Conservation (phyloP, 2,329 filamentous ascomycete species). For the Xylariomycetidae sp. region DNA sequence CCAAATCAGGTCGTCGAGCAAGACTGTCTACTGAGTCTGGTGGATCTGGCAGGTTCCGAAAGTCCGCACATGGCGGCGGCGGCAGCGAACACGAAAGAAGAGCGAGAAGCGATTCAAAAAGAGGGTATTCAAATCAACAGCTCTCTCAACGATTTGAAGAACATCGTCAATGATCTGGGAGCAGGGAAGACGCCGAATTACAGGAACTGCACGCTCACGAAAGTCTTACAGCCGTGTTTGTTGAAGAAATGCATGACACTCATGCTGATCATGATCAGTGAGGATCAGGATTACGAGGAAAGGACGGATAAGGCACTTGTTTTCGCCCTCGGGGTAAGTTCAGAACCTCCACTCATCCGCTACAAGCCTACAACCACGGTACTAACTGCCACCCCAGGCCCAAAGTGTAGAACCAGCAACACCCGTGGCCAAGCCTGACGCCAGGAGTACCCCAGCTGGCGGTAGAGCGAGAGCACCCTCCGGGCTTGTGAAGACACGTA, state of each 20-base stretch:
- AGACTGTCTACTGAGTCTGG: no score
- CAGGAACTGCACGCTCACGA: conserved; percentile 13
- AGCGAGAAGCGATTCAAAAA: neutral
- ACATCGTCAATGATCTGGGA: neutral
- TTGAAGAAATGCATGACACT: conserved; percentile 18
- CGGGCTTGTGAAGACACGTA: no score
- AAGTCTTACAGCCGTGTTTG: conserved; percentile 17
- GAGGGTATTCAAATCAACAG: neutral
- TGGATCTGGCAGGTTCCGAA: conserved; percentile 2
- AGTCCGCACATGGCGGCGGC: no score
- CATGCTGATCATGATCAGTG: conserved; percentile 24
- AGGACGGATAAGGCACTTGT: conserved; percentile 3
- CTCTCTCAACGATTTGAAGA: neutral
- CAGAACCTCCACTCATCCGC: no score
- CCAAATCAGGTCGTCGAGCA: no score
- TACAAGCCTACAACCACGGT: no score
- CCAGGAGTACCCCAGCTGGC: no score
- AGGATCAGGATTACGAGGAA: conserved; percentile 7
- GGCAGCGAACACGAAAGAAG: neutral
- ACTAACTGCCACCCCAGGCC: no score
- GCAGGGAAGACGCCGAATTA: neutral
- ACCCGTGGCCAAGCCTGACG: no score
- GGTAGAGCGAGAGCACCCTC: no score
- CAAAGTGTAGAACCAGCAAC: no score
- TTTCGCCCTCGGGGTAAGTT: neutral